Evolutionary conservation across 2,329 filamentous ascomycete genomes (phyloP).

Genomic region (Trichoderma arundinaceum): DNA sequence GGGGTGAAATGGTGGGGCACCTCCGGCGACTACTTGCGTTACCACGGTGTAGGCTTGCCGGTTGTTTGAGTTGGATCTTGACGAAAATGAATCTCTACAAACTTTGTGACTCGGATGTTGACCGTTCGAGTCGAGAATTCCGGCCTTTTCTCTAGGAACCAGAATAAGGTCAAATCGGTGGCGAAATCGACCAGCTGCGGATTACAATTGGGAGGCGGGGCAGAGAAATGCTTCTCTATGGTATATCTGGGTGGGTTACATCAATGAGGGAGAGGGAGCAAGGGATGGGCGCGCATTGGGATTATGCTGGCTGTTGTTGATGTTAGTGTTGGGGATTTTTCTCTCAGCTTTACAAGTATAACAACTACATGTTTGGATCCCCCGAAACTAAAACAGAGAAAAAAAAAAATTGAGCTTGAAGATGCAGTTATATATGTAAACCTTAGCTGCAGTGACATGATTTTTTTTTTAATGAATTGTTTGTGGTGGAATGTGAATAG

Average conservation of each 20-base stretch:
- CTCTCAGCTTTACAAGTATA: conserved; percentile 8
- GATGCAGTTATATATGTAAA: neutral
- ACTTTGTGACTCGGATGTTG: neutral
- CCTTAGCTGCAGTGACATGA: neutral
- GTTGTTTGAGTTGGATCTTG: neutral
- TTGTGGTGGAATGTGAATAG: conserved; percentile 3
- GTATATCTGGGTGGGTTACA: neutral
- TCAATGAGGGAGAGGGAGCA: neutral
- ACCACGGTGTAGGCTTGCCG: neutral
- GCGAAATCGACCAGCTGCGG: neutral
- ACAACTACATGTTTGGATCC: neutral
- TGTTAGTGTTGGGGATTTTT: neutral
- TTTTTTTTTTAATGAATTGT: neutral
- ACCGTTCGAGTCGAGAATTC: neutral
- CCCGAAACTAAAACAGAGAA: neutral
- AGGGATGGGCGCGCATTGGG: neutral
- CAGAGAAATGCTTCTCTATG: conserved; percentile 3
- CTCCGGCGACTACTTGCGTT: neutral
- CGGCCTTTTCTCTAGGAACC: neutral
- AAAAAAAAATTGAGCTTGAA: neutral
- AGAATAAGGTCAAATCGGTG: neutral
- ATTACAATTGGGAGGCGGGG: neutral
- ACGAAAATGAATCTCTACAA: neutral
- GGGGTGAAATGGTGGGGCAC: neutral
- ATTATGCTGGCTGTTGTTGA: conserved; percentile 7